Evolutionary conservation across 768 basidiomycete species (phyloP), one percentile per base, ranked within the genome.

Genomic region (Mycena crocata): DNA sequence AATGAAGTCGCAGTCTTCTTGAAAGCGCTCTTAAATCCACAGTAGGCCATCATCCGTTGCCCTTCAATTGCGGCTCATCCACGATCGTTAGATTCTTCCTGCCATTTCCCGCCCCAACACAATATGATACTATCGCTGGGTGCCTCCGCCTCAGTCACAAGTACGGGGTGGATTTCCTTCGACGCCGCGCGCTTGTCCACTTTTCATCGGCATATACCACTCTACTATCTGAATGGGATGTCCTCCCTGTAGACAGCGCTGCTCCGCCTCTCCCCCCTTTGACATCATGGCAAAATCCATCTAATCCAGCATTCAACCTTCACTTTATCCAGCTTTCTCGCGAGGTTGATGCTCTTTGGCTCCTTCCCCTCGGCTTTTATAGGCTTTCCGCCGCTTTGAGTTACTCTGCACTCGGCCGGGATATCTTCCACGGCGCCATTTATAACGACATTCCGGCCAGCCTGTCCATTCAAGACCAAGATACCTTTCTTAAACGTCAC

Each of bases 341-440:
- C 5, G 66, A 67, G 40, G 60, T 62, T 4, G 60, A 46, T 4
- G 59, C 51, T n/a, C 55, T 31, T 17, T 67, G 66, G 66, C 19
- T 62, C 19, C 32, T 67, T 2, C 66, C 66, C 2, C 0, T 1
- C 6, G 37, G 49, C 24, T 67, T 67, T 17, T 67, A 62, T 30
- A 0, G 2, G 2, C 50, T 61, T 3, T 30, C 51, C 7, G 19
- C 23, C 3, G 15, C 10, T 9, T 42, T 19, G 24, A 17, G 5
- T 3, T 10, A 8, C n/a, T n/a, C n/a, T n/a, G n/a, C n/a, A 2
- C 54, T 50, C 2, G 44, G 46, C n/a, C 21, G 7, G 15, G 28
- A 37, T 2, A 46, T 49, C 24, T 61, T 62, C 37, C 32, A 52
- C 1, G 45, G 44, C 10, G 8, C 39, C 6, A 8, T 35, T 30